A percentile compares a stretch with the other conserved stretches of the same genome.
phyloP scores from a whole-genome alignment of 768 basidiomycete species.

The Candolleomyces aberdarensis region DNA sequence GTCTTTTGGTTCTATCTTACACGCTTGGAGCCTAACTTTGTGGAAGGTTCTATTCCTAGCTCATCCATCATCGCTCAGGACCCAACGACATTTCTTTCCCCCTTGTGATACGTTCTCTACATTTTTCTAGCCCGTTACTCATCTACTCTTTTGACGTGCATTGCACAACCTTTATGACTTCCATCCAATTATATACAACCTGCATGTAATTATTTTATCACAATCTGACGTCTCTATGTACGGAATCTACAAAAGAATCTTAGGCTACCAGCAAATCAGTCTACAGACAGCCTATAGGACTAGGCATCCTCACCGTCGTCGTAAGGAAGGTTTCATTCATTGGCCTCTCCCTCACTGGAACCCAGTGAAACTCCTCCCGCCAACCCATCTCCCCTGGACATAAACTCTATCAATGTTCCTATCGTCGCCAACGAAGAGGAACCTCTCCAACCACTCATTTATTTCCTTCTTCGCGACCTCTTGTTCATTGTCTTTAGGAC shows the following conservation, averaged over 20 bases:
- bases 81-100: neutral
- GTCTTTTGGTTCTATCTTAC: constrained; percentile 20
- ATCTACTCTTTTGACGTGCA: neutral
- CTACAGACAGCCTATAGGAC: neutral
- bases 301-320: neutral
- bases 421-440: constrained; percentile 85
- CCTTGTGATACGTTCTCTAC: neutral
- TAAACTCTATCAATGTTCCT: constrained; percentile 80
- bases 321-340: neutral
- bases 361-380: constrained; percentile 45
- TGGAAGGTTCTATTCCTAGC: neutral
- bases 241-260: too few species aligned
- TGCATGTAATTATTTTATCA: constrained; percentile 11
- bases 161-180: constrained; percentile 1
- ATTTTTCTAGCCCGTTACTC: neutral
- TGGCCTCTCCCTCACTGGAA: neutral
- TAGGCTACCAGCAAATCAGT: too few species aligned
- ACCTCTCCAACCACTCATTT: constrained; percentile 69
- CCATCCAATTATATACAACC: constrained; percentile 2
- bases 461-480: constrained; percentile 36
- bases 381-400: constrained; percentile 78
- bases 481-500: neutral
- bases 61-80: too few species aligned
- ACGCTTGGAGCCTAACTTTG: too few species aligned
- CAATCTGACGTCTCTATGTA: constrained; percentile 8